phyloP scores from a whole-genome alignment of 75 land plant species.

The Sequoiadendron giganteum region DNA sequence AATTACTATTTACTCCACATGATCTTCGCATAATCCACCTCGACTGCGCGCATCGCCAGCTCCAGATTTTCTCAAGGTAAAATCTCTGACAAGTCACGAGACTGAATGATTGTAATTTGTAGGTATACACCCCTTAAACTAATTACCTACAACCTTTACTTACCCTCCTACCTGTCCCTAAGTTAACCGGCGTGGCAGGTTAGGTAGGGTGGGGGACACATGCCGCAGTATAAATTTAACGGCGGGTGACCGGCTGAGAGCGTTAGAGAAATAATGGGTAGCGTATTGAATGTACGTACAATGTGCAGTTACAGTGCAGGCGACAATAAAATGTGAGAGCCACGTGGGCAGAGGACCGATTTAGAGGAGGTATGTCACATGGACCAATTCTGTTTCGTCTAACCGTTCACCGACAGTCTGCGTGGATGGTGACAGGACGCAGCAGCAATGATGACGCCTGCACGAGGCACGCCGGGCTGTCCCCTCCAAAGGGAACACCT shows the following conservation, averaged over 20 bases:
- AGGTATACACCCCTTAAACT: no score
- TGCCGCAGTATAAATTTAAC: no score
- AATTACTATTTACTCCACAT: background rate
- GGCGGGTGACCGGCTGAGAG: no score
- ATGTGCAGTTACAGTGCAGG: no score
- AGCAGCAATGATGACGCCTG: constrained; percentile 4
- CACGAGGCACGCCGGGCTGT: background rate
- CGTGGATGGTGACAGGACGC: constrained; percentile 10
- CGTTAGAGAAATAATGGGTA: background rate
- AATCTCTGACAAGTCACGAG: constrained; percentile 1
- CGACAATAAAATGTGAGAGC: constrained; percentile 7
- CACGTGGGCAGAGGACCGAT: constrained; percentile 7
- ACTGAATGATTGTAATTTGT: background rate
- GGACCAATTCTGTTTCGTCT: constrained; percentile 9
- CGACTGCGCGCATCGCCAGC: background rate
- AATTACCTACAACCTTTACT: no score
- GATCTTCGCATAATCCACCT: no score
- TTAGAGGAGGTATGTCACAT: background rate
- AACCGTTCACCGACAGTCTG: constrained; percentile 8
- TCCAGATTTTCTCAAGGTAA: background rate
- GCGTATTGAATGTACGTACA: background rate
- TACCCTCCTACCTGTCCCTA: no score
- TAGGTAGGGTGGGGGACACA: no score
- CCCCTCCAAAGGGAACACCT: background rate
- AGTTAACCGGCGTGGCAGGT: no score